Evolutionary conservation across 805 yeast genomes (phyloP), one percentile per base, ranked within the genome.

Genomic region (Candida railenensis): DNA sequence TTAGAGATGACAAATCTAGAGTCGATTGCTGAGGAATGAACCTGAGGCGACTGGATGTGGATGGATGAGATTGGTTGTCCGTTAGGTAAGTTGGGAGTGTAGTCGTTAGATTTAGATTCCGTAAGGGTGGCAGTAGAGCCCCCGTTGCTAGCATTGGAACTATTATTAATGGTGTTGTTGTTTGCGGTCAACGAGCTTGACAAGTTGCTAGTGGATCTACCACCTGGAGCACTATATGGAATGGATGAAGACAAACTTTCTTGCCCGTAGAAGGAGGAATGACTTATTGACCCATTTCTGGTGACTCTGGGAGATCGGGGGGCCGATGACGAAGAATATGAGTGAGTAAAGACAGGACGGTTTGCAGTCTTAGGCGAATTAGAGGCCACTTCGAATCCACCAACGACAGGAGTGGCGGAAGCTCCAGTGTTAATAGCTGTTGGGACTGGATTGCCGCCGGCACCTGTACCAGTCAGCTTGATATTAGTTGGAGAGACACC

Each of bases 1-100:
- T 88, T 82, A 9, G 95, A 87, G 34, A 90, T 85, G 42, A 90
- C 82, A 59, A 90, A 89, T 37, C 96, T 75, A 14, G 95, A 87
- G 59, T 89, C 97, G n/a, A 90, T 82, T 28, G 82, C 76, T 16
- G 80, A 66, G 4, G 80, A 63, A 45, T 53, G 53, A 4, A 86
- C 86, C 44, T 76, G 78, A 2, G 94, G 94, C 0, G 91, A 85
- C 45, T 82, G 82, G 46, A 87, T 81, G 48, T 82, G 81, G 47
- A 81, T 84, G 11, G 89, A 82, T 20, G 73, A 71, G 46, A 80
- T 80, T 5, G 78, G 67, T 53, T 79, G 83, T 18, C 84, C 85
- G 56, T 80, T 79, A 8, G 81, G 69, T 40, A 78, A 60, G 52
- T 75, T 74, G 22, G 83, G 83, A 48, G 76, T 63, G 48, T 71